Conservation (phyloP, 305 asterid species). For the Fraxinus paxiana region DNA sequence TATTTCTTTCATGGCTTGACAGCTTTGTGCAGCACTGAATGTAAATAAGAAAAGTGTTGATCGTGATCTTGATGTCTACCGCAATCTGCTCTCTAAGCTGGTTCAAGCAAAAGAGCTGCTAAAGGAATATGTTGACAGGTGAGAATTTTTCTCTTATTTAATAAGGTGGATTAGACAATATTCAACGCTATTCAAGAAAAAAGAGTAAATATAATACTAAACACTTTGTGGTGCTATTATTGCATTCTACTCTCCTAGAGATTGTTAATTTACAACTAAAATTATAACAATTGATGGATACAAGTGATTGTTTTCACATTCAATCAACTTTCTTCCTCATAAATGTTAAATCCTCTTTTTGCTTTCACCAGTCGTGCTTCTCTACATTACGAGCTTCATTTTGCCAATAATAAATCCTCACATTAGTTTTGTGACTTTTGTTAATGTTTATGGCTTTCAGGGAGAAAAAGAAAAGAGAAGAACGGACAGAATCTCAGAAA, state of each 20-base stretch:
- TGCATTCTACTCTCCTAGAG: not conserved
- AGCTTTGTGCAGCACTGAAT: conserved; percentile 91
- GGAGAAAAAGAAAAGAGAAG: conserved; percentile 70
- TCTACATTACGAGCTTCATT: not conserved
- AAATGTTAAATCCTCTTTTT: not conserved
- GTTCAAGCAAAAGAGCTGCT: conserved; percentile 98
- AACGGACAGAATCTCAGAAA: conserved; percentile 57
- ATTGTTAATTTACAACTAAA: not conserved
- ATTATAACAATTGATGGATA: not conserved
- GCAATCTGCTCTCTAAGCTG: conserved; percentile 90
- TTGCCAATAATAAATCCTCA: not conserved
- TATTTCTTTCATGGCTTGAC: conserved; percentile 26
- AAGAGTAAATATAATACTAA: not conserved
- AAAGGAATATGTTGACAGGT: conserved; percentile 91
- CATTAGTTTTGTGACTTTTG: not conserved
- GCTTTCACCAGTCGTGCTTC: not conserved
- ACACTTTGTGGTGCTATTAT: not conserved
- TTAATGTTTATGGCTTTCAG: conserved; percentile 24
- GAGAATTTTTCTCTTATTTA: conserved; percentile 21
- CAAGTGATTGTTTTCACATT: not conserved
- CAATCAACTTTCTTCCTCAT: not conserved
- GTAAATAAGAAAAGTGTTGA: conserved; percentile 87
- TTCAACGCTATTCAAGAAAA: not conserved
- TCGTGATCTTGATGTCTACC: conserved; percentile 94
- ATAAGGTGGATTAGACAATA: not conserved